Base-by-base conservation (phyloP, 2,329 filamentous ascomycete species). In the Alternaria longipes region DNA sequence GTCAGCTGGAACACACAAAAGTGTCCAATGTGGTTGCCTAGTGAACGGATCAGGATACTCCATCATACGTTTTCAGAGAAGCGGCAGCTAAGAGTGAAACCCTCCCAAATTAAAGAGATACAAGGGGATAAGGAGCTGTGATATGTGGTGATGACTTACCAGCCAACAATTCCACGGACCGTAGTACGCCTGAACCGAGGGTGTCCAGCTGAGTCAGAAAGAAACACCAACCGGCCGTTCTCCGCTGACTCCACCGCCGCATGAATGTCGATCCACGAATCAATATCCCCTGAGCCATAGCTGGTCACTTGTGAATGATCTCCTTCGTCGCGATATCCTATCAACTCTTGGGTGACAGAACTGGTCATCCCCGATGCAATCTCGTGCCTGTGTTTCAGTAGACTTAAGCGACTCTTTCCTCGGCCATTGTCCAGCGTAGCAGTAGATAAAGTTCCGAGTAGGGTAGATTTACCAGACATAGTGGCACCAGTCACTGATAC, bases 181-280 rank as follows among this genome's bases (percentile, higher is more conserved):
- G 93, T 94, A 6, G 94, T 98, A 57, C 95, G 89, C 49, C 93
- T 87, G 78, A 95, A 99, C 45, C 93, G 89, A 38, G 94, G 90
- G 66, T 97, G 92, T 0, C 95, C 95, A 16, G 94, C 94, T 46
- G 94, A 96, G 78, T 99, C 95, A 0, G 93, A 92, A 7, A 98
- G 83, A 68, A 97, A 94, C 5, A 95, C 92, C 4, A 99, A 81
- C 20, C 94, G 89, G 3, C 90, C 92, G 60, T 85, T 81, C 58
- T 89, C 87, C 2, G 92, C 87, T 42, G 89, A 81, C 62, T 90
- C 87, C 0, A 92, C 88, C 50, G 89, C 87, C 38, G 91, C 90
- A 76, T 99, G 95, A 54, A 98, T 95, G 75, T 97, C 94, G 54
- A 92, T 89, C 95, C 95, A 99, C 0, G 93, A 94, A 60, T 93